phyloP scores from a whole-genome alignment of 192 early-diverging fungal genomes.

The Rhizophagus sp. region DNA sequence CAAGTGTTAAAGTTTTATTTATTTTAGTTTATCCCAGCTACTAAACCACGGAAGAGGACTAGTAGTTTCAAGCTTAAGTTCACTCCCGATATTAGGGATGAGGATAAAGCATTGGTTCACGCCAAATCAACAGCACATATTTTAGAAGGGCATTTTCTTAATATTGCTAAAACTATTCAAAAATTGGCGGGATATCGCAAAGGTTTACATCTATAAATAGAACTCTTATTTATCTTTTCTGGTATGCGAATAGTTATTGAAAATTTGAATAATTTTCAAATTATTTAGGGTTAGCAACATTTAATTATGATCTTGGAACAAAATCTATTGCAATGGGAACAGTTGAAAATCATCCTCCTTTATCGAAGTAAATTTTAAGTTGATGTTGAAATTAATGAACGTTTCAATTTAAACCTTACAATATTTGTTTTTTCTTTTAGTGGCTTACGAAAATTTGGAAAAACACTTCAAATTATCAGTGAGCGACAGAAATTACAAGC shows the following conservation, averaged over 20 bases:
- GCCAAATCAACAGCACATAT: conserved; percentile 13
- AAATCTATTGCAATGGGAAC: conserved; percentile 25
- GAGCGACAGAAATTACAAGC: conserved; percentile 43
- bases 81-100: not conserved
- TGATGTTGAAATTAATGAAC: not conserved
- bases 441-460: conserved; percentile 25
- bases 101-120: conserved; percentile 7
- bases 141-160: conserved; percentile 25
- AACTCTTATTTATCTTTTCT: not conserved
- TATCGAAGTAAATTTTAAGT: conserved; percentile 18
- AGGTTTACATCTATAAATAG: not conserved
- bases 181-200: conserved; percentile 26
- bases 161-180: conserved; percentile 11
- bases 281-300: conserved; percentile 18
- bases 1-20: not conserved
- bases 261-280: not conserved
- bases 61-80: conserved; percentile 21
- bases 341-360: conserved; percentile 25
- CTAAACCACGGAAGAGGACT: conserved; percentile 36
- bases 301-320: conserved; percentile 13
- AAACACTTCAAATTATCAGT: conserved; percentile 26
- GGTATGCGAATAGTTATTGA: not conserved
- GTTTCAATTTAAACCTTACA: not conserved
- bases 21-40: conserved; percentile 41
- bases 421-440: not conserved